These are phyloP conservation scores for Aphanomyces astaci DNA, from an alignment of 352 stramenopile species.

Conservation along the genomic window DNA sequence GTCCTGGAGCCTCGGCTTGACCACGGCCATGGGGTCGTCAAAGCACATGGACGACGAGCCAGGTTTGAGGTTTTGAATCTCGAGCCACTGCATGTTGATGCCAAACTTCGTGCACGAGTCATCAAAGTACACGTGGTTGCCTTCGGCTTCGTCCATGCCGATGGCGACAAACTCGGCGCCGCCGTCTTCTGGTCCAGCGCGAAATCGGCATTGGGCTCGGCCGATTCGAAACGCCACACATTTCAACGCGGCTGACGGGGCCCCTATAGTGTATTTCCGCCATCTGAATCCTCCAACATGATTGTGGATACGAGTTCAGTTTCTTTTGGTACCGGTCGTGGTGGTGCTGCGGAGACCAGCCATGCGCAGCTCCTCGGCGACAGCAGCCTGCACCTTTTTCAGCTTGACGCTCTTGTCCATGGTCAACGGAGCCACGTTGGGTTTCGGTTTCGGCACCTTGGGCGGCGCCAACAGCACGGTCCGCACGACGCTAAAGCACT, in stretches of 20 bases:
- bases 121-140: constrained; percentile 58
- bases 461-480: constrained; percentile 68
- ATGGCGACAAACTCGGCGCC: constrained; percentile 76
- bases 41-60: constrained; percentile 63
- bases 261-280: too few species aligned
- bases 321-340: constrained; percentile 26
- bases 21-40: constrained; percentile 59
- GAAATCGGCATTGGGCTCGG: constrained; percentile 47
- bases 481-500: constrained; percentile 64
- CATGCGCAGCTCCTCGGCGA: constrained; percentile 61
- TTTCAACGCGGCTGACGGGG: constrained; percentile 38
- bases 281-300: too few species aligned
- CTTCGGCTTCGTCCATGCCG: constrained; percentile 46
- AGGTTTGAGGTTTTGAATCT: constrained; percentile 74
- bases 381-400: constrained; percentile 52
- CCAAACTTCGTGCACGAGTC: constrained; percentile 67
- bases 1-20: constrained; percentile 50
- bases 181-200: constrained; percentile 45
- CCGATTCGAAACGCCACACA: constrained; percentile 60
- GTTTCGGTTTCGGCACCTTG: constrained; percentile 29
- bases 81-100: constrained; percentile 71
- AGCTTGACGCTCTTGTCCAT: constrained; percentile 16
- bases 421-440: constrained; percentile 23
- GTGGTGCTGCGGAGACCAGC: constrained; percentile 46
- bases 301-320: too few species aligned